Evolutionary conservation across 495 filamentous ascomycete genomes (phyloP), one percentile per base, ranked within the genome.

Genomic region (Chlorociboria aeruginascens): DNA sequence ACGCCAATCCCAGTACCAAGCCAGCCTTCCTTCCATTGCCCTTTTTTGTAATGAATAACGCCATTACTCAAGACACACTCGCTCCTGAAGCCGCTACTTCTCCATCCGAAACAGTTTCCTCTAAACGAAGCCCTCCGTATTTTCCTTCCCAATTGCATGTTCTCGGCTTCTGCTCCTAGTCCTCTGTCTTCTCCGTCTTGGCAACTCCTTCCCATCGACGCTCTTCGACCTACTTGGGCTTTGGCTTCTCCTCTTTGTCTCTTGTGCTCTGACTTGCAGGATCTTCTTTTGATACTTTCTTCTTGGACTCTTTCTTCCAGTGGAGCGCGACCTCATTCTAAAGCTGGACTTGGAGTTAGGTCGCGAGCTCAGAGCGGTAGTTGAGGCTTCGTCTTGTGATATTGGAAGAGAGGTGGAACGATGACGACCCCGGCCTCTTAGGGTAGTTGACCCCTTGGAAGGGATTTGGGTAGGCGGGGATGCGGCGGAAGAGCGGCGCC

Each of bases 401-500:
- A 32, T 16, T n/a, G 43, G 39, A 30, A 38, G 47, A 8, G 49
- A 56, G 13, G 16, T 20, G 25, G 55, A 58, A 8, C 55, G 55
- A 10, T 41, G 48, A 11, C 55, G 47, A 30, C 48, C 51, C 12
- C 55, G 48, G n/a, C 55, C 55, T 6, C 55, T 44, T 7, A 54
- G 43, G 12, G 52, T 52, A 7, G 48, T 56, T 6, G 45, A 51
- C 2, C 43, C 45, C 10, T 30, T 31, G 14, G 54, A 53, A 0
- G 51, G 36, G 17, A 46, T 43, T 20, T 43, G 16, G 38, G 38
- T n/a, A 2, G 44, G 40, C 4, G 25, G 48, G 0, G 38, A 35
- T 17, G 30, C 42, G 30, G n/a, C 43, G 13, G 49, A 54, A 9
- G 25, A 31, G 41, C 55, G 51, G 33, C 51, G 51, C 14, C 51